A percentile compares a stretch with the other conserved stretches of the same genome.
phyloP scores from a whole-genome alignment of 2,329 filamentous ascomycete species.

The Cladosporium halotolerans region DNA sequence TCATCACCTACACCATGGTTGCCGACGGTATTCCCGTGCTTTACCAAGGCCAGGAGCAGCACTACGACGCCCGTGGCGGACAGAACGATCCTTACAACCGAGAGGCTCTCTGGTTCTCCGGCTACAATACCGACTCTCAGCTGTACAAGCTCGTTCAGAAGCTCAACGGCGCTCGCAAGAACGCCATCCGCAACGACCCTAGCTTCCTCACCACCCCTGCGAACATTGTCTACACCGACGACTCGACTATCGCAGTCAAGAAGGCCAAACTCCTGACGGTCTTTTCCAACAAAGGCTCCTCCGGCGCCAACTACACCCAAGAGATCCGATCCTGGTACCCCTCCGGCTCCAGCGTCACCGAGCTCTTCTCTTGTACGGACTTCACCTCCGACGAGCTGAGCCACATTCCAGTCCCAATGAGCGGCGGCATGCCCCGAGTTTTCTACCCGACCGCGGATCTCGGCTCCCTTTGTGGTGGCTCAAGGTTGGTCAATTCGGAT shows the following conservation, averaged over 20 bases:
- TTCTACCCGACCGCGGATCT: conserved; percentile 28
- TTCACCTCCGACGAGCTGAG: conserved; percentile 25
- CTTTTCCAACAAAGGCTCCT: conserved; percentile 27
- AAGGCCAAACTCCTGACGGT: conserved; percentile 43
- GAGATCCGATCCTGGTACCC: conserved; percentile 22
- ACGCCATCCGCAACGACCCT: conserved; percentile 35
- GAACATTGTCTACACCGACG: conserved; percentile 35
- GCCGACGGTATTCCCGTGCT: conserved; percentile 57
- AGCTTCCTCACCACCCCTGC: conserved; percentile 38
- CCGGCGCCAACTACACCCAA: conserved; percentile 23
- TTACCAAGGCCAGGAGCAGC: conserved; percentile 62
- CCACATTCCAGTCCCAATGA: conserved; percentile 31
- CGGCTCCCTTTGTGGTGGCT: conserved; percentile 5
- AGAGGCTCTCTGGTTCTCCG: conserved; percentile 37
- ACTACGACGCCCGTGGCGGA: conserved; percentile 37
- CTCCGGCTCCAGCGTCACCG: conserved; percentile 29
- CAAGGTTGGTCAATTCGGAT: no score
- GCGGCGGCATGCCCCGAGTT: conserved; percentile 29
- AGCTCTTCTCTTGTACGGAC: conserved; percentile 33
- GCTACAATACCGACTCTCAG: conserved; percentile 35
- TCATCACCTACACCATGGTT: conserved; percentile 56
- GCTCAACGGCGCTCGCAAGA: conserved; percentile 47
- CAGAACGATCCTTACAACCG: conserved; percentile 33
- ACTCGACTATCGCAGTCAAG: conserved; percentile 39
- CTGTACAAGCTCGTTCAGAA: conserved; percentile 33